Evolutionary conservation across 108 stramenopile genomes (phyloP), one percentile per base, ranked within the genome.

Genomic region (Hondaea fermentalgiana): DNA sequence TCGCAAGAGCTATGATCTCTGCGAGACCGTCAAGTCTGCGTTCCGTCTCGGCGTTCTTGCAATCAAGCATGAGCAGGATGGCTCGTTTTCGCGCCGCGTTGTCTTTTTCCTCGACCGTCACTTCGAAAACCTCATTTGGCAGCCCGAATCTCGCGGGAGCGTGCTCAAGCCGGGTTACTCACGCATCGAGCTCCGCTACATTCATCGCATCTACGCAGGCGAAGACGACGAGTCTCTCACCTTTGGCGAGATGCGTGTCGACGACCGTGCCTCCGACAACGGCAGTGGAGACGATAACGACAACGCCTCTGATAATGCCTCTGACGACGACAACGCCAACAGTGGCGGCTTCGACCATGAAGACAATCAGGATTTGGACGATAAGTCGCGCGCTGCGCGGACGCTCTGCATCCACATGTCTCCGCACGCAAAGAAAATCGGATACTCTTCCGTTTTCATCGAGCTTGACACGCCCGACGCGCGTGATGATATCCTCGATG

Each of bases 1-100:
- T 6, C 94, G 96, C 23, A 29, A 64, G 5, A 92, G 89, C 60
- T 97, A 96, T 71, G 95, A 97, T 72, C 76, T 83, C 51, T 83
- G 76, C 51, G 76, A 83, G 76, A 83, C 76, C 8, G 76, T 83
- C 45, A 83, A 83, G 28, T 43, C 76, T 8, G 76, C 76, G 0
- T 83, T 83, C 23, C 76, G 76, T 25, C 76, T 83, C 28, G 76
- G 76, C 4, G 76, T 83, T 43, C 49, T 83, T 12, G 76, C 76
- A 2, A 23, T 83, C 23, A 83, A 83, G 51, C 76, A 83, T 45
- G 76, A 83, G 3, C 43, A 83, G 49, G 76, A 83, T 35, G 76
- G 76, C 76, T n/a, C 49, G 12, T 69, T 42, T 1, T 0, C 76
- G 51, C 45, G 51, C 28, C 76, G 28, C 25, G 51, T 83, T 43